phyloP scores from a whole-genome alignment of 2,329 filamentous ascomycete species.

The Diaporthe batatas region DNA sequence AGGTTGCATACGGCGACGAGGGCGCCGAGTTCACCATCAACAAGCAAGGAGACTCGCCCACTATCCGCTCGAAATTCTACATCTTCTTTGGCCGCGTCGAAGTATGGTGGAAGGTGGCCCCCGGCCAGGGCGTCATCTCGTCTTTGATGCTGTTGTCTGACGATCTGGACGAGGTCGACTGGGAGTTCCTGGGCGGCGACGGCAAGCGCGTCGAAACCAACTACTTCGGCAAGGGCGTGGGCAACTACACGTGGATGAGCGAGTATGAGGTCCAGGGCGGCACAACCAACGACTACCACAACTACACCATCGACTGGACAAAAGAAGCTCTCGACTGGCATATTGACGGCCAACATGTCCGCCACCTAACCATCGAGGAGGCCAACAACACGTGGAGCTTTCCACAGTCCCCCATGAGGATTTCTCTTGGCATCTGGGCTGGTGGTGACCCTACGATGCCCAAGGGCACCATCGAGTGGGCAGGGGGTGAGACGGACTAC shows the following conservation, averaged over 20 bases:
- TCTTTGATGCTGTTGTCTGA: conserved; percentile 87
- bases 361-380: conserved; percentile 72
- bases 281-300: conserved; percentile 75
- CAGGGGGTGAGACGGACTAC: conserved; percentile 78
- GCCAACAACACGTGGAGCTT: conserved; percentile 74
- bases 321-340: conserved; percentile 74
- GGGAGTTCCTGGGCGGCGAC: conserved; percentile 83
- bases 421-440: conserved; percentile 77
- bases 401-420: conserved; percentile 82
- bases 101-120: conserved; percentile 81
- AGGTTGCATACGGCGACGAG: conserved; percentile 70
- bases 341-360: conserved; percentile 76
- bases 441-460: conserved; percentile 69
- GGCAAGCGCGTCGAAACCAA: conserved; percentile 75
- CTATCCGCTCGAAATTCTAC: conserved; percentile 83
- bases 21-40: conserved; percentile 81
- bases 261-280: conserved; percentile 68
- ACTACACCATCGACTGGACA: conserved; percentile 83
- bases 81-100: conserved; percentile 89
- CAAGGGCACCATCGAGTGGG: conserved; percentile 75
- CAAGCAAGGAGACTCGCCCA: conserved; percentile 80
- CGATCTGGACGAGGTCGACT: conserved; percentile 89
- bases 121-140: conserved; percentile 82
- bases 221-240: conserved; percentile 82
- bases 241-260: conserved; percentile 72